Evolutionary conservation across 2,329 filamentous ascomycete species (phyloP).

Genomic region (Penicillium sp.): DNA sequence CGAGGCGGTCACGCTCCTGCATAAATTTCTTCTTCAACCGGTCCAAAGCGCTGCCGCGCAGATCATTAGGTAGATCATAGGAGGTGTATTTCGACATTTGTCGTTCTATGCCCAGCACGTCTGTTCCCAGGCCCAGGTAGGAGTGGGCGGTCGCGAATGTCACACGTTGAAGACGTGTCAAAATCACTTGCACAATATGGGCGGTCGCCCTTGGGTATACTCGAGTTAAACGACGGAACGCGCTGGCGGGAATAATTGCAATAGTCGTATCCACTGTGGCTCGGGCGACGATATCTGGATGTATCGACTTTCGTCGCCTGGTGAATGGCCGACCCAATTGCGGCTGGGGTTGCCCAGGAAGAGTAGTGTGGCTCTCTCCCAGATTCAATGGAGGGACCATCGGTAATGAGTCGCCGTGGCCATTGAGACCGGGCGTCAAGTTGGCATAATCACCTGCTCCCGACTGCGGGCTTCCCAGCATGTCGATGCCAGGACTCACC

Average conservation of each 20-base stretch:
- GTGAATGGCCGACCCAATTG: slow-evolving; percentile 11
- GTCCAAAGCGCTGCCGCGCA: slow-evolving; percentile 78
- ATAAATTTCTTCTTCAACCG: slow-evolving; percentile 91
- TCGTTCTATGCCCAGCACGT: slow-evolving; percentile 89
- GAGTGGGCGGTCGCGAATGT: slow-evolving; percentile 92
- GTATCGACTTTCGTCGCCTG: slow-evolving; percentile 67
- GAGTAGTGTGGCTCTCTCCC: slow-evolving; percentile 47
- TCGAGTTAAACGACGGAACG: slow-evolving; percentile 86
- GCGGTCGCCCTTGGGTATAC: slow-evolving; percentile 95
- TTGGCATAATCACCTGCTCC: slow-evolving; percentile 21
- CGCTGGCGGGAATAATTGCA: slow-evolving; percentile 94
- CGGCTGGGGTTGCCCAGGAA: slow-evolving; percentile 25
- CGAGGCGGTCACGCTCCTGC: slow-evolving; percentile 77
- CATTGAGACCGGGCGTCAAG: slow-evolving; percentile 20
- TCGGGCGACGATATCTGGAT: slow-evolving; percentile 95
- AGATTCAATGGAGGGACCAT: slow-evolving; percentile 74
- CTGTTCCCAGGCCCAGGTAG: slow-evolving; percentile 86
- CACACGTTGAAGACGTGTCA: slow-evolving; percentile 90
- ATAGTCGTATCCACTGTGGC: slow-evolving; percentile 97
- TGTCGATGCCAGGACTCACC: slow-evolving; percentile 35
- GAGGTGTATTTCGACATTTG: slow-evolving; percentile 91
- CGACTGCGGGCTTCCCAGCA: slow-evolving; percentile 30
- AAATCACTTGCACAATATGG: slow-evolving; percentile 95
- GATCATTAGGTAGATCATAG: slow-evolving; percentile 85
- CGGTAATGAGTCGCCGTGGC: slow-evolving; percentile 47